These are phyloP conservation scores for Suillus fuscotomentosus DNA, from an alignment of 768 basidiomycete genomes.

Conservation along the genomic window DNA sequence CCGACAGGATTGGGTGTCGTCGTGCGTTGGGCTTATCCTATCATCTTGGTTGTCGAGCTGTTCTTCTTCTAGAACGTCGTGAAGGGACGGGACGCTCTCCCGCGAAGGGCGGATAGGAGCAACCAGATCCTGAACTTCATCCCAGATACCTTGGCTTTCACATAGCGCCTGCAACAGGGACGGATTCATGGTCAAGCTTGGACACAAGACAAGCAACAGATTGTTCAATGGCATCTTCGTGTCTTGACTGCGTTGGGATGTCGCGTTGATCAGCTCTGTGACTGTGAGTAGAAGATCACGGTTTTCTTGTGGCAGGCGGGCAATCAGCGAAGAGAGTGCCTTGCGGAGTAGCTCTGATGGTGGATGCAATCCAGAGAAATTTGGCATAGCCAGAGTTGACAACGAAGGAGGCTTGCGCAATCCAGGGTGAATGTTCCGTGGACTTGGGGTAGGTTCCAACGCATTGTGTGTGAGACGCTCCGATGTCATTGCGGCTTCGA, in stretches of 20 bases:
- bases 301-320: conserved; percentile 74
- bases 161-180: conserved; percentile 69
- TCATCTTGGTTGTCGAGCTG: conserved; percentile 4
- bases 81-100: conserved; percentile 3
- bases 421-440: conserved; percentile 35
- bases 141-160: conserved; percentile 71
- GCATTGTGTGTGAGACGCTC: conserved; percentile 39
- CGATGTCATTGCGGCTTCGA: conserved; percentile 71
- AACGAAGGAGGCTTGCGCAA: conserved; percentile 79
- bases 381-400: conserved; percentile 75
- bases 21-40: conserved; percentile 12
- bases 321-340: conserved; percentile 61
- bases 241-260: conserved; percentile 60
- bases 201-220: conserved; percentile 83
- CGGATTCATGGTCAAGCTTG: conserved; percentile 79
- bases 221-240: conserved; percentile 96
- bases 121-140: conserved; percentile 19
- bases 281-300: conserved; percentile 83
- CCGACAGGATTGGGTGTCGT: conserved; percentile 13
- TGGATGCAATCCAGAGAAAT: conserved; percentile 56
- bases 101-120: conserved; percentile 3
- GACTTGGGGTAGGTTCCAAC: conserved; percentile 33
- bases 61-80: conserved; percentile 1
- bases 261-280: conserved; percentile 74
- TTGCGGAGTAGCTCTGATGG: conserved; percentile 59